phyloP scores from a whole-genome alignment of 768 basidiomycete genomes.

The Kwoniella europaea region DNA sequence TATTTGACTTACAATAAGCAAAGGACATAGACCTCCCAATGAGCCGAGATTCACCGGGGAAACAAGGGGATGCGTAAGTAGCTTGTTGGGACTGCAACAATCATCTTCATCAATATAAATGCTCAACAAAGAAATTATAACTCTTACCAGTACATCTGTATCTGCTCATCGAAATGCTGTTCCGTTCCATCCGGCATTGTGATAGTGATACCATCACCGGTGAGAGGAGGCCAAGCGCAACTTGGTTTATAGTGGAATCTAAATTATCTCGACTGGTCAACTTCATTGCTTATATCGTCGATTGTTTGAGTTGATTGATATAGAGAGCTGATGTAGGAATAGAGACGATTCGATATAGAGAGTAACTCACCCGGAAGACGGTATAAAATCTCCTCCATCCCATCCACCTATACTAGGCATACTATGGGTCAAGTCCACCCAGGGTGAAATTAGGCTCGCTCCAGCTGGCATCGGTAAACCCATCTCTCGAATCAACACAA shows the following conservation, averaged over 20 bases:
- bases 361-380: constrained; percentile 41
- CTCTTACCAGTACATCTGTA: constrained; percentile 55
- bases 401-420: constrained; percentile 51
- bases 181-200: constrained; percentile 42
- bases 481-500: constrained; percentile 54
- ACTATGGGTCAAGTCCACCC: constrained; percentile 57
- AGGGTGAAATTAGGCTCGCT: constrained; percentile 54
- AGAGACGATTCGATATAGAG: too few species aligned
- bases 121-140: neutral
- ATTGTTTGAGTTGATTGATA: neutral
- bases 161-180: constrained; percentile 46
- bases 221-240: constrained; percentile 47
- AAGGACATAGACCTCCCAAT: constrained; percentile 55
- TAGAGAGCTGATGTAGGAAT: too few species aligned
- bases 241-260: constrained; percentile 55
- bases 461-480: constrained; percentile 55
- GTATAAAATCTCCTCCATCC: constrained; percentile 50
- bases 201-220: constrained; percentile 45
- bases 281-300: neutral
- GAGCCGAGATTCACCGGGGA: constrained; percentile 54
- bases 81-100: constrained; percentile 42
- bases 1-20: constrained; percentile 44
- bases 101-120: neutral
- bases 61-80: constrained; percentile 54
- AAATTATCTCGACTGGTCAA: constrained; percentile 3